phyloP scores from a whole-genome alignment of 306 rosid genomes.

The Carpinus viminea region DNA sequence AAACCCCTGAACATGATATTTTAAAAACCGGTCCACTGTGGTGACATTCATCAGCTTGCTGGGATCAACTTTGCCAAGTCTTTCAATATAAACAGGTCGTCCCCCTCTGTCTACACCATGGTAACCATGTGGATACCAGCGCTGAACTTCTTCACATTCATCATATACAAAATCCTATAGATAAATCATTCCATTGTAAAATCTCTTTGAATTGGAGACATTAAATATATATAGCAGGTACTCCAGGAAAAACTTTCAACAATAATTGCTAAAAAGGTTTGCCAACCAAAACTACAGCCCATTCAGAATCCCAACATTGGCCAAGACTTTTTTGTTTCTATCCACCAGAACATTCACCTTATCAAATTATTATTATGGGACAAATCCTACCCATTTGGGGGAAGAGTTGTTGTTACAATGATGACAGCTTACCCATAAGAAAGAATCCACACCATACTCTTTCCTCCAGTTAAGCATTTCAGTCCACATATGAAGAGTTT shows the following conservation, averaged over 20 bases:
- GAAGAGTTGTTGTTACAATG: not conserved
- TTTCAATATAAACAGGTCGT: constrained; percentile 89
- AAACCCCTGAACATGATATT: constrained; percentile 91
- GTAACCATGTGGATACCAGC: constrained; percentile 86
- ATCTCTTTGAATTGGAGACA: constrained; percentile 31
- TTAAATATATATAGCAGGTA: constrained; percentile 23
- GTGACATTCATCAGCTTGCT: constrained; percentile 83
- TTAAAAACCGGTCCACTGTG: constrained; percentile 78
- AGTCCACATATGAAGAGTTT: constrained; percentile 82
- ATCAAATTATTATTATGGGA: not conserved
- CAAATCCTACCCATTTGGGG: not conserved
- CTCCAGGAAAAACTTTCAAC: constrained; percentile 17
- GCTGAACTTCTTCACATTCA: constrained; percentile 81
- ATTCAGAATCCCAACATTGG: constrained; percentile 26
- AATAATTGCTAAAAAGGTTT: constrained; percentile 14
- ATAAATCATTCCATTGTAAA: constrained; percentile 18
- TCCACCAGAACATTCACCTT: not conserved
- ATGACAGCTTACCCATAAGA: constrained; percentile 60
- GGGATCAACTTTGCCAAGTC: constrained; percentile 87
- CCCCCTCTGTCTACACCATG: constrained; percentile 98
- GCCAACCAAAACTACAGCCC: constrained; percentile 28
- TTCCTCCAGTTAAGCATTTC: constrained; percentile 96
- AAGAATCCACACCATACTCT: constrained; percentile 65
- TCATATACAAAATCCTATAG: constrained; percentile 70
- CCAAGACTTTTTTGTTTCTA: constrained; percentile 16